Conservation (phyloP, 306 rosid genomes). For the Chamaecrista fasciculata region DNA sequence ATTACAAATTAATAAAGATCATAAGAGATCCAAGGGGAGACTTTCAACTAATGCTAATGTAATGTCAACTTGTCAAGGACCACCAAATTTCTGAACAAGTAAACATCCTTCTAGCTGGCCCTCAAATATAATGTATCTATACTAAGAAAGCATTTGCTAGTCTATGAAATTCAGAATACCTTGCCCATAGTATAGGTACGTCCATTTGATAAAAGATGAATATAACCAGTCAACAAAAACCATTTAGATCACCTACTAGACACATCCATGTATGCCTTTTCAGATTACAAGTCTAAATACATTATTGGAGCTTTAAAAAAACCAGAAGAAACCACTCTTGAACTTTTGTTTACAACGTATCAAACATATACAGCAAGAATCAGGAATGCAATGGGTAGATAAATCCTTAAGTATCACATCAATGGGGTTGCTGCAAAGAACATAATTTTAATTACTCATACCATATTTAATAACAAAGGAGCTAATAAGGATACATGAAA, state of each 20-base stretch:
- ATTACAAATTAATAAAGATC: not conserved
- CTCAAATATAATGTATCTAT: not conserved
- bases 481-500: not conserved
- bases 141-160: not conserved
- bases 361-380: not conserved
- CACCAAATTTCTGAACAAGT: not conserved
- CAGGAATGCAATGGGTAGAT: not conserved
- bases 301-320: not conserved
- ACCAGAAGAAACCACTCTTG: not conserved
- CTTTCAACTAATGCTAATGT: not conserved
- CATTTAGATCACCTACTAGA: not conserved
- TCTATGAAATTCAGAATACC: not conserved
- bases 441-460: not conserved
- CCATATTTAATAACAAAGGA: not conserved
- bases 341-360: not conserved
- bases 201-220: too few relatives aligned
- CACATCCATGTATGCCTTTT: not conserved
- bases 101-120: not conserved
- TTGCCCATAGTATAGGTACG: too few relatives aligned
- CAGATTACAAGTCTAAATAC: not conserved
- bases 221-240: not conserved
- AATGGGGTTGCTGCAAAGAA: not conserved
- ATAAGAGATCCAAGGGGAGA: slow-evolving; percentile 14
- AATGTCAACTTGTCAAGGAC: slow-evolving; percentile 1
- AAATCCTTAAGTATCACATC: not conserved